These are phyloP conservation scores for Cercospora zeae-maydis DNA, from an alignment of 2,329 filamentous ascomycete species.

Conservation along the genomic window DNA sequence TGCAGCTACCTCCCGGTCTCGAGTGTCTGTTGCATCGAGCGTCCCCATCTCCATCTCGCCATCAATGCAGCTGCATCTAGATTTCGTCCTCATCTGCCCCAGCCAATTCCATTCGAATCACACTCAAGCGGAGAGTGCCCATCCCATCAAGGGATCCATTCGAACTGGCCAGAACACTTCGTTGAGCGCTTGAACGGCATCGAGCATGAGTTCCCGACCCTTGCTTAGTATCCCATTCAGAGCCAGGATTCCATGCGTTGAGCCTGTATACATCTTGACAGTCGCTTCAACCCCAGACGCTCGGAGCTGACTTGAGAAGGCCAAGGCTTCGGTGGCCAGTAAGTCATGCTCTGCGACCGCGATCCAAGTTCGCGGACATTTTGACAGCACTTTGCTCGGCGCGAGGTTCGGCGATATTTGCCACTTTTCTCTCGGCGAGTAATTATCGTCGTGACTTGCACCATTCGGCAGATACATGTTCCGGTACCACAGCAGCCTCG, in stretches of 20 bases:
- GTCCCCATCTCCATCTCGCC: neutral
- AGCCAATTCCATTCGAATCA: no score
- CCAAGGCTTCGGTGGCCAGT: slow-evolving; percentile 22
- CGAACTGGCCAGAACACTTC: slow-evolving; percentile 19
- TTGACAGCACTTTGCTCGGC: slow-evolving; percentile 20
- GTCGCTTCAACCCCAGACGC: slow-evolving; percentile 14
- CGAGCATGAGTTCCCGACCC: slow-evolving; percentile 21
- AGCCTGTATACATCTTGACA: slow-evolving; percentile 23
- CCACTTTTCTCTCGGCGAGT: slow-evolving; percentile 18
- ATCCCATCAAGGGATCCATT: slow-evolving; percentile 13
- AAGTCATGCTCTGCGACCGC: slow-evolving; percentile 23
- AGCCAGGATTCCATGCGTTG: slow-evolving; percentile 21
- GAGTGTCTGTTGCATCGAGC: neutral
- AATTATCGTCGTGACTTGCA: slow-evolving; percentile 1
- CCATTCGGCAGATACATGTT: slow-evolving; percentile 21
- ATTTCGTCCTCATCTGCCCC: neutral
- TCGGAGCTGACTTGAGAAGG: slow-evolving; percentile 18
- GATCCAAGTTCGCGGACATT: slow-evolving; percentile 22
- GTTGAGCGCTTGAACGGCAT: slow-evolving; percentile 19
- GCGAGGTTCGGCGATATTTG: slow-evolving; percentile 23
- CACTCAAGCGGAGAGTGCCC: slow-evolving; percentile 8
- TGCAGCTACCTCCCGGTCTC: neutral
- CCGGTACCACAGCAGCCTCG: slow-evolving; percentile 22
- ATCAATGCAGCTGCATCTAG: no score
- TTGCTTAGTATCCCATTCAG: slow-evolving; percentile 20